phyloP scores from a whole-genome alignment of 2,329 filamentous ascomycete species.

The Albophoma yamanashiensis region DNA sequence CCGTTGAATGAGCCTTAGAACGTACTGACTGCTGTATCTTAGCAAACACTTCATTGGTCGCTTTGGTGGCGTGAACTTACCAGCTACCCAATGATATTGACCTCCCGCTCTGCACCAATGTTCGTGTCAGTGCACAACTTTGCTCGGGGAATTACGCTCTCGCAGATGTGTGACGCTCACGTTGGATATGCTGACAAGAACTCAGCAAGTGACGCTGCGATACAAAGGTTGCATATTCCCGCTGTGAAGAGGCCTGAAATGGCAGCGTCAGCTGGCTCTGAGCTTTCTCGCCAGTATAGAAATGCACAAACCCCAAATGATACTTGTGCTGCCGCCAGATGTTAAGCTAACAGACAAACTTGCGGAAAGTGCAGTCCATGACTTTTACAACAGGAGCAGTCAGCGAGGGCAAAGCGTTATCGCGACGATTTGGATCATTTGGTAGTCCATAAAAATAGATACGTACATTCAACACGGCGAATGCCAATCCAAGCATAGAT shows the following conservation, averaged over 20 bases:
- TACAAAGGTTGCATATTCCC: slow-evolving; percentile 22
- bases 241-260: slow-evolving; percentile 17
- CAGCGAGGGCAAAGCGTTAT: neutral
- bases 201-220: slow-evolving; percentile 58
- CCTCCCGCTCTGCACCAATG: slow-evolving; percentile 31
- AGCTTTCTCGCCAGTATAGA: neutral
- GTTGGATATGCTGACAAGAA: slow-evolving; percentile 54
- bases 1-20: neutral
- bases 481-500: slow-evolving; percentile 31
- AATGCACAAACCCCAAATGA: slow-evolving; percentile 51
- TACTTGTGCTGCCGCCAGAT: slow-evolving; percentile 55
- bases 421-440: neutral
- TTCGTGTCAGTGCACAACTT: neutral
- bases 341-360: slow-evolving; percentile 42
- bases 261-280: neutral
- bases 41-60: slow-evolving; percentile 39
- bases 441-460: neutral
- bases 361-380: slow-evolving; percentile 35
- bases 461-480: slow-evolving; percentile 32
- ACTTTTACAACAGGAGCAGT: slow-evolving; percentile 4
- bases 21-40: slow-evolving; percentile 2
- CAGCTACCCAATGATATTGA: slow-evolving; percentile 64
- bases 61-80: slow-evolving; percentile 36
- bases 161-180: slow-evolving; percentile 2
- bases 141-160: neutral